A percentile compares a stretch with the other conserved stretches of the same genome.
Evolutionary conservation across 2,329 filamentous ascomycete genomes (phyloP).

Genomic region (Ophidiomyces ophidiicola): DNA sequence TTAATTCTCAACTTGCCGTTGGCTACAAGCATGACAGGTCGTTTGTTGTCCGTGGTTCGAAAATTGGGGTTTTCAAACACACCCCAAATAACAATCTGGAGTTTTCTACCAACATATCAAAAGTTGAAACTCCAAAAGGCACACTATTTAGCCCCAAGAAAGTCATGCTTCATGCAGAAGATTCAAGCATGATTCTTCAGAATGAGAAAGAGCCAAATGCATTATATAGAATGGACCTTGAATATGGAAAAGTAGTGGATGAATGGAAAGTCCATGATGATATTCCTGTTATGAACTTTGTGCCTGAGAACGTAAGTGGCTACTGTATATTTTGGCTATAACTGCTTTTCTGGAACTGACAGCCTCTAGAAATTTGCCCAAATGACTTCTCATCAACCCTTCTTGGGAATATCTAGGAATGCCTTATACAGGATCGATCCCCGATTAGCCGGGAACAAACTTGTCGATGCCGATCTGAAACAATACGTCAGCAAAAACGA

Average conservation of each 20-base stretch:
- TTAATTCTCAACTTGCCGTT: conserved; percentile 88
- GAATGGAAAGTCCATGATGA: conserved; percentile 98
- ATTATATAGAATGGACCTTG: conserved; percentile 92
- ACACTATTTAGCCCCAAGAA: conserved; percentile 88
- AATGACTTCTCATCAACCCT: conserved; percentile 90
- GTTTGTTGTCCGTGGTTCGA: conserved; percentile 90
- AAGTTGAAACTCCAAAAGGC: conserved; percentile 78
- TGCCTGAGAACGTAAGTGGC: conserved; percentile 60
- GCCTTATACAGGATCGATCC: conserved; percentile 90
- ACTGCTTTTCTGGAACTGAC: conserved; percentile 23
- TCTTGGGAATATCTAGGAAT: conserved; percentile 84
- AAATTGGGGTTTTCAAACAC: conserved; percentile 98
- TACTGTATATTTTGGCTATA: background rate
- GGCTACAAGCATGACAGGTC: conserved; percentile 95
- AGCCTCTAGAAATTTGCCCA: conserved; percentile 73
- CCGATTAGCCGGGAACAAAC: conserved; percentile 75
- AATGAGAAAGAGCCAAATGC: conserved; percentile 73
- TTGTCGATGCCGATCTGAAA: conserved; percentile 86
- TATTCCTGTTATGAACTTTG: conserved; percentile 82
- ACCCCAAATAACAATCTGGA: conserved; percentile 83
- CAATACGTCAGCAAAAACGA: conserved; percentile 96
- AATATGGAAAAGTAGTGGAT: conserved; percentile 94
- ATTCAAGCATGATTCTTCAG: conserved; percentile 80
- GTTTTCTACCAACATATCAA: conserved; percentile 94
- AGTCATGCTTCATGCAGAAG: conserved; percentile 88